Base-by-base conservation (phyloP, 169 alveolate species). In the Plasmodium fragile region DNA sequence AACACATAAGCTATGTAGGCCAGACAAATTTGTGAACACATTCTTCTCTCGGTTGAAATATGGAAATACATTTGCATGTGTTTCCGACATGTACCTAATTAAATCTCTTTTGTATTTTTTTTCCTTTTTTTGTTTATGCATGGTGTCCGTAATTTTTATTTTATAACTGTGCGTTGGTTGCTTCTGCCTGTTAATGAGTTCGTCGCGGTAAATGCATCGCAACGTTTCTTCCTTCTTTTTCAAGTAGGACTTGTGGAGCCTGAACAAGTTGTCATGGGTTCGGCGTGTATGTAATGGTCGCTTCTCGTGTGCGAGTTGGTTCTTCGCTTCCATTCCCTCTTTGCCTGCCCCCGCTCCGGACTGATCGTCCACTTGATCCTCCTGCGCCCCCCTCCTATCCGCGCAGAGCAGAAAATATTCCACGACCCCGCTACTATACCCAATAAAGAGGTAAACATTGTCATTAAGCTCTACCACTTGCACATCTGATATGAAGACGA, bases 401-500 rank as follows among this genome's bases (percentile, higher is more conserved):
- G 82, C 49, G 36, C 94, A 69, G 22, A 90, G 22, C 22, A 90
- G 36, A 43, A 90, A 90, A 70, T 72, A 70, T 70, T 90, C 94
- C 28, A 90, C 28, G 28, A 69, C 69, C 2, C 94, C 94, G 82
- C 70, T 70, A 25, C 53, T 90, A 53, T 73, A 75, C 8, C 94
- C 94, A 36, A 90, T 52, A 49, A 90, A 90, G 6, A 90, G 49
- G 72, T 90, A 90, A 39, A 90, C 71, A 10, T 90, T 90, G 22
- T 90, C 90, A 55, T 90, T 90, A 28, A 90, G 30, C 13, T 80
- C 84, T 7, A 90, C 4, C 13, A 90, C 34, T 45, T 70, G 72
- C 1, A 90, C 59, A 13, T 79, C 94, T 28, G 81, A 41, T 41
- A 90, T 90, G 53, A 80, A 90, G 25, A 45, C 70, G 43, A 90